These are phyloP conservation scores for Taiwanofungus camphoratus DNA, from an alignment of 1,284 basidiomycete species.

Conservation along the genomic window DNA sequence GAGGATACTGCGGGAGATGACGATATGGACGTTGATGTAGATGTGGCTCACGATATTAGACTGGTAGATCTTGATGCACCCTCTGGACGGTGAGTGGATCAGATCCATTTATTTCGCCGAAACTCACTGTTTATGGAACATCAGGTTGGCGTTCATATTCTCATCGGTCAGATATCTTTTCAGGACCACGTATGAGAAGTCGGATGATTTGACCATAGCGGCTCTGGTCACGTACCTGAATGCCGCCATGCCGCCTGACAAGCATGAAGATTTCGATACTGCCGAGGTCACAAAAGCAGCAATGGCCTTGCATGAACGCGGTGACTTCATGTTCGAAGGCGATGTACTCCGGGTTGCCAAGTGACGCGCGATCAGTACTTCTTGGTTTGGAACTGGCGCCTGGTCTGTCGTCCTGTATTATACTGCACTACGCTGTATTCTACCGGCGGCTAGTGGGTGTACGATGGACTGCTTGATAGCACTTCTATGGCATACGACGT, in stretches of 20 bases:
- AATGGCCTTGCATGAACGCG: constrained; percentile 46
- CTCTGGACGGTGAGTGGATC: constrained; percentile 45
- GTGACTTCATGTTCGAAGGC: constrained; percentile 50
- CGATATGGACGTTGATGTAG: constrained; percentile 17
- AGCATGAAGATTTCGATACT: constrained; percentile 75
- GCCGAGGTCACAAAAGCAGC: constrained; percentile 58
- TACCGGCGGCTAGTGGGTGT: background rate
- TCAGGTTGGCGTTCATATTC: constrained; percentile 52
- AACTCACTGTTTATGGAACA: background rate
- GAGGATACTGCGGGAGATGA: constrained; percentile 24
- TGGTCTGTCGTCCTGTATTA: background rate
- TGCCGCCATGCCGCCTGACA: constrained; percentile 66
- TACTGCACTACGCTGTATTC: background rate
- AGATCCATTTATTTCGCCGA: constrained; percentile 6
- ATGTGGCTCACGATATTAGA: constrained; percentile 15
- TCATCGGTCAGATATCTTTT: constrained; percentile 57
- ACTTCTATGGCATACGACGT: background rate
- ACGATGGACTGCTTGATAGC: background rate
- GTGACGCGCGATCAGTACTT: constrained; percentile 5
- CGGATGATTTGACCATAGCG: constrained; percentile 63
- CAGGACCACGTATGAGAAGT: constrained; percentile 52
- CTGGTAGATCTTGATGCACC: constrained; percentile 53
- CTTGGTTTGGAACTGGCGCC: background rate
- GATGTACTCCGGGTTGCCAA: constrained; percentile 41
- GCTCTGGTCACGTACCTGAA: constrained; percentile 64